Evolutionary conservation across 2,329 filamentous ascomycete genomes (phyloP), one percentile per base, ranked within the genome.

Genomic region (Karstenula rhodostoma): DNA sequence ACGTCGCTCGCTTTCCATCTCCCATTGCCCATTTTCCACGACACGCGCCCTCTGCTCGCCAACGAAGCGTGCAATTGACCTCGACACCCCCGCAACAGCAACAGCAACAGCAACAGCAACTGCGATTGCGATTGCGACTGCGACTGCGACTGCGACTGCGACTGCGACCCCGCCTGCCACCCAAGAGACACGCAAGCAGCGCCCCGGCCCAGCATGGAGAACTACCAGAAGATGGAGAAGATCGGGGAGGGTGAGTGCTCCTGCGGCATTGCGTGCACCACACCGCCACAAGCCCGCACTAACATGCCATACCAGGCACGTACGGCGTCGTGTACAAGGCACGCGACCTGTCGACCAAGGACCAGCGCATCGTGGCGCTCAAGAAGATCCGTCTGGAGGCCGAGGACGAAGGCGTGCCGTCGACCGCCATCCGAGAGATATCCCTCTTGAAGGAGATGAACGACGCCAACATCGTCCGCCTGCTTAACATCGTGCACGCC

Each of bases 281-380:
- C 37, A 40, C 37, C 37, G 37, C 37, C 37, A 40, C 7, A 19
- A 19, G 22, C 25, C 15, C 23, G 42, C 52, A 33, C 62, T 69
- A 29, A 70, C 57, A 29, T n/a, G 4, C 12, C 22, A 23, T n/a
- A 17, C 9, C 64, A 96, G 93, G 93, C 73, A 97, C 93, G 17
- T 97, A 97, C 77, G 93, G 93, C 79, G 93, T 97, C 64, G 93
- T 97, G 65, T 97, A 97, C 87, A 96, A 96, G 81, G 93, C 93
- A 61, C 89, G 90, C 68, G 93, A 97, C 78, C 89, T 97, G 62
- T 87, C 87, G 67, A 90, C 94, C 74, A 85, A 86, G 67, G 91
- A 92, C 73, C 79, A 82, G 49, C 90, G 92, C 71, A 95, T 97
- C 71, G 93, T 97, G 65, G 93, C 93, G 23, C 84, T 97, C 69